Evolutionary conservation across 2,329 filamentous ascomycete genomes (phyloP).

Genomic region (Tolypocladium nubicola): DNA sequence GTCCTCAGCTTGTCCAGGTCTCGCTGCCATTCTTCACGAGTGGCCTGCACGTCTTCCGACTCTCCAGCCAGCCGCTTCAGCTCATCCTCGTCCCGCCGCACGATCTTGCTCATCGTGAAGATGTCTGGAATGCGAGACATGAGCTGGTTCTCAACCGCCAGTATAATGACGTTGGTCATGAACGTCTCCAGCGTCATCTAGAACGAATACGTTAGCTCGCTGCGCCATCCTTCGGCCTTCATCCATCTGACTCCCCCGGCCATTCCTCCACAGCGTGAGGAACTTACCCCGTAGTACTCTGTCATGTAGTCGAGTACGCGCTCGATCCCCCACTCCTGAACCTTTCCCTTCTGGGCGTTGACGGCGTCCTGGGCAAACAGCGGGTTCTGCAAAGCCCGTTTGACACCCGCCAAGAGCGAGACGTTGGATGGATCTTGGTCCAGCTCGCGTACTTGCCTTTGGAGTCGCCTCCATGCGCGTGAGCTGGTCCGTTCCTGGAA

Average conservation of each 20-base stretch:
- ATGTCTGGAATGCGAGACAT: slow-evolving; percentile 1
- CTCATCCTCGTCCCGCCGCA: background rate
- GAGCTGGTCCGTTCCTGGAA: background rate
- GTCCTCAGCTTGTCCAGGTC: background rate
- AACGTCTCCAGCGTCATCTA: slow-evolving; percentile 3
- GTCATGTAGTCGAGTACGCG: slow-evolving; percentile 22
- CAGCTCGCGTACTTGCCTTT: background rate
- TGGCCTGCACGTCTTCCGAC: background rate
- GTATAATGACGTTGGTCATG: slow-evolving; percentile 2
- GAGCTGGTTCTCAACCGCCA: slow-evolving; percentile 3
- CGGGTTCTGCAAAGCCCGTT: background rate
- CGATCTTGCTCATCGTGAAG: background rate
- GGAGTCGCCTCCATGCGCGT: background rate
- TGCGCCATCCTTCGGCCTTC: background rate
- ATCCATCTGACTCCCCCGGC: background rate
- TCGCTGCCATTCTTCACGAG: background rate
- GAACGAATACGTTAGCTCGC: background rate
- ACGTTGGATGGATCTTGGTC: background rate
- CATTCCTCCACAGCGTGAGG: background rate
- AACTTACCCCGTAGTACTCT: slow-evolving; percentile 29
- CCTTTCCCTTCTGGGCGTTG: background rate
- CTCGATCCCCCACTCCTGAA: background rate
- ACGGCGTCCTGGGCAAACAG: background rate
- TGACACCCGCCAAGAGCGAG: background rate
- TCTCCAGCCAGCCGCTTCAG: background rate